phyloP scores from a whole-genome alignment of 257 asterid species.

The Solanum neorickii region DNA sequence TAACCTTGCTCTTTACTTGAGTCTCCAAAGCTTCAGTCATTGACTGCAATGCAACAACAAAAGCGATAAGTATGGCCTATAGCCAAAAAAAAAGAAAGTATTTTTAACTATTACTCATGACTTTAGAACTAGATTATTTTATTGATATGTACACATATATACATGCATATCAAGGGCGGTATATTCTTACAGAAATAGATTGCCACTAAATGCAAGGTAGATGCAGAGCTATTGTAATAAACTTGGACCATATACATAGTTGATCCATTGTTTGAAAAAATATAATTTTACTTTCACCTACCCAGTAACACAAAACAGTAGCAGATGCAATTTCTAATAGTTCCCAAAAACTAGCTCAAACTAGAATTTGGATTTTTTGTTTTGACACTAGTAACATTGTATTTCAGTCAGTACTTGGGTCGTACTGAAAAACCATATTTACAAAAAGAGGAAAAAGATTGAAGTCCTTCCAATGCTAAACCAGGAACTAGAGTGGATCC shows the following conservation, averaged over 20 bases:
- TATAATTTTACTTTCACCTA: neutral
- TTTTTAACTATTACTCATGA: neutral
- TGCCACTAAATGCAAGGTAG: neutral
- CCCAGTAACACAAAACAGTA: neutral
- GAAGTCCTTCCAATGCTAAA: too few species aligned
- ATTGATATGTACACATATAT: neutral
- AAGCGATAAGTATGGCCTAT: neutral
- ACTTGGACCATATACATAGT: neutral
- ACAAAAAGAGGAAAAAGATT: too few species aligned
- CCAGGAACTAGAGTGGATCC: too few species aligned
- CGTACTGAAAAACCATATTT: too few species aligned
- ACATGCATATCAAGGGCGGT: neutral
- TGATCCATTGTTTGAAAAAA: neutral
- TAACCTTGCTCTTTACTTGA: constrained; percentile 71
- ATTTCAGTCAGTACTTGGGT: too few species aligned
- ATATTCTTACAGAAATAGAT: neutral
- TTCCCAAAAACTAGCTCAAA: neutral
- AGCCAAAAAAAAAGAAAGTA: neutral
- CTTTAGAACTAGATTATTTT: neutral
- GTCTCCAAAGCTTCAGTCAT: constrained; percentile 75
- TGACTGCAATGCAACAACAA: constrained; percentile 32
- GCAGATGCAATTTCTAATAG: neutral
- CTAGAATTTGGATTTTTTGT: too few species aligned
- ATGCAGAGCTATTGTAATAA: neutral
- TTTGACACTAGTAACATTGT: too few species aligned